Evolutionary conservation across 2,329 filamentous ascomycete genomes (phyloP).

Genomic region (Colletotrichum tamarilloi): DNA sequence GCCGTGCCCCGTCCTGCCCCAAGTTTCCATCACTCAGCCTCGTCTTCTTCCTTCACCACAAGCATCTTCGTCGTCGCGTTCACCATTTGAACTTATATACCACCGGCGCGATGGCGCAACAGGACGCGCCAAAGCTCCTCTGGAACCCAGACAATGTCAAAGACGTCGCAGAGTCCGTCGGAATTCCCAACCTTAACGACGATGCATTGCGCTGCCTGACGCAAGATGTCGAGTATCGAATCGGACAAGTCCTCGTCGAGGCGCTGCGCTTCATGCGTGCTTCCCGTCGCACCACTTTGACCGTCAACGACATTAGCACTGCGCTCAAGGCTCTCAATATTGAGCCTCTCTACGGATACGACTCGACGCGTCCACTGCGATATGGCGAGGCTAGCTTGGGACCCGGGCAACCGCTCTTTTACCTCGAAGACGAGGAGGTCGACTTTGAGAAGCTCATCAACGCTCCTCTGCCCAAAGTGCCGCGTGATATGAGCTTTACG

Average conservation of each 20-base stretch:
- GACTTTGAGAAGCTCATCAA: slow-evolving; percentile 99
- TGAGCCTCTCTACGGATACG: slow-evolving; percentile 96
- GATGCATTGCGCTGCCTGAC: slow-evolving; percentile 89
- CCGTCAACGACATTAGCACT: slow-evolving; percentile 88
- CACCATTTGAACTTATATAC: not conserved
- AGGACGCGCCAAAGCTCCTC: slow-evolving; percentile 62
- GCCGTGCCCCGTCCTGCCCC: not conserved
- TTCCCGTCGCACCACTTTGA: slow-evolving; percentile 85
- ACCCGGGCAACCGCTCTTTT: slow-evolving; percentile 93
- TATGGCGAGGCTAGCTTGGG: slow-evolving; percentile 96
- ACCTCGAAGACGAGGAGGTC: slow-evolving; percentile 97
- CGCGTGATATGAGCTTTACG: slow-evolving; percentile 91
- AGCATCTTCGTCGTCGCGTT: not conserved
- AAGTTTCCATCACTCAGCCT: slow-evolving; percentile 12
- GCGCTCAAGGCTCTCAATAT: slow-evolving; percentile 89
- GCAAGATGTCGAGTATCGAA: slow-evolving; percentile 94
- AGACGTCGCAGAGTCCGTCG: slow-evolving; percentile 96
- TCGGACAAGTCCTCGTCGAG: slow-evolving; percentile 93
- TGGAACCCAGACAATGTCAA: slow-evolving; percentile 98
- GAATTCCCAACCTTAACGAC: slow-evolving; percentile 82
- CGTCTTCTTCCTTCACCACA: not conserved
- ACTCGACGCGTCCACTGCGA: slow-evolving; percentile 86
- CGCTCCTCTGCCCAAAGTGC: slow-evolving; percentile 92
- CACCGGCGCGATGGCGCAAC: slow-evolving; percentile 27
- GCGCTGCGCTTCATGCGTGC: slow-evolving; percentile 97